Percentiles rank a stretch among this genome's conserved stretches.
These are phyloP conservation scores for Pulveroboletus sp. DNA, from an alignment of 768 basidiomycete genomes.

Conservation along the genomic window DNA sequence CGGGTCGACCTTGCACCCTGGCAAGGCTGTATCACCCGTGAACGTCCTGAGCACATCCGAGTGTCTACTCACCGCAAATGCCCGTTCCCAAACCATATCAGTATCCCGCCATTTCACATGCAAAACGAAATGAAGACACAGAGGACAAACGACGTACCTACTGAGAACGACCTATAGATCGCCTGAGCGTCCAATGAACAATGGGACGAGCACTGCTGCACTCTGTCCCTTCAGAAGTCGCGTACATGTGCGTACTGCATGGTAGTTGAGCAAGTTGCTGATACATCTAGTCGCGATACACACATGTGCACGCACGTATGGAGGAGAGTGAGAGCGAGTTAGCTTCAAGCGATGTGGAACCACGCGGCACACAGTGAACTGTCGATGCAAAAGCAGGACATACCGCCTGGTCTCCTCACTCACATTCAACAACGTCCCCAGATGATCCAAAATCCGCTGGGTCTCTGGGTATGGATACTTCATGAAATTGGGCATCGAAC, in stretches of 20 bases:
- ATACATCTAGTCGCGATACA: constrained; percentile 18
- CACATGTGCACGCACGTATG: no score
- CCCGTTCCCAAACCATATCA: not conserved
- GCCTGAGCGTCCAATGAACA: constrained; percentile 80
- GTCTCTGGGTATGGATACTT: constrained; percentile 16
- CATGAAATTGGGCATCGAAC: constrained; percentile 8
- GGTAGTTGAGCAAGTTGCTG: constrained; percentile 24
- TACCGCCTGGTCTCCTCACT: constrained; percentile 24
- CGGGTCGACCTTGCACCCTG: constrained; percentile 77
- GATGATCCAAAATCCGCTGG: not conserved
- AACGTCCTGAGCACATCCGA: constrained; percentile 69
- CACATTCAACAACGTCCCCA: constrained; percentile 10
- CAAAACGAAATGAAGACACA: not conserved
- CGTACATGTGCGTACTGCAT: constrained; percentile 26
- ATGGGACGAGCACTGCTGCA: constrained; percentile 76
- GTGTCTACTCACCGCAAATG: constrained; percentile 42
- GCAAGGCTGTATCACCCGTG: constrained; percentile 84
- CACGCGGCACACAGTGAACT: no score
- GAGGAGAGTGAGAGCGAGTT: not conserved
- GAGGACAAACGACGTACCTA: constrained; percentile 44
- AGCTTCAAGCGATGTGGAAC: not conserved
- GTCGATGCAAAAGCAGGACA: not conserved
- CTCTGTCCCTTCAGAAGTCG: constrained; percentile 52
- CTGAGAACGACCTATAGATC: constrained; percentile 85
- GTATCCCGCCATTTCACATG: not conserved